These are phyloP conservation scores for Choanephora cucurbitarum DNA, from an alignment of 371 early-diverging fungal species.

Conservation along the genomic window DNA sequence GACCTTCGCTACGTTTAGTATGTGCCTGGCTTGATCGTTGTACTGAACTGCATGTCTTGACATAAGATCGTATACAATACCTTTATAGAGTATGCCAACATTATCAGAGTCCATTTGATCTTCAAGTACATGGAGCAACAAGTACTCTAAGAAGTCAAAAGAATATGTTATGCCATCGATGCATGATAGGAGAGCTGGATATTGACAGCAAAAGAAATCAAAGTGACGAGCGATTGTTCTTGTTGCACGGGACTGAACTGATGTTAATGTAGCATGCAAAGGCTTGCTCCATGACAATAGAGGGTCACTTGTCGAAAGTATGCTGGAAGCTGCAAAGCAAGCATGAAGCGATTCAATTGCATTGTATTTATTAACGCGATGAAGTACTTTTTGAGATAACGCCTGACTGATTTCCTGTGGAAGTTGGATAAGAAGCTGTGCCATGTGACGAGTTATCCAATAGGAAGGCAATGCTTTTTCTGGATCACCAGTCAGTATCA, in stretches of 20 bases:
- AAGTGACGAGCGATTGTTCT: conserved; percentile 35
- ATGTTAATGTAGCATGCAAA: conserved; percentile 27
- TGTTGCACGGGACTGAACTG: conserved; percentile 30
- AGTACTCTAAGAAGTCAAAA: conserved; percentile 38
- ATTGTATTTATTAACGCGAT: conserved; percentile 36
- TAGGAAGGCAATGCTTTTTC: conserved; percentile 27
- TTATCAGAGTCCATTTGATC: conserved; percentile 37
- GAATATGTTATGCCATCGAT: conserved; percentile 49
- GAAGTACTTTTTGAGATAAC: conserved; percentile 25
- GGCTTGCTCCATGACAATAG: conserved; percentile 26
- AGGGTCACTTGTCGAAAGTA: conserved; percentile 22
- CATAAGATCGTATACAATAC: conserved; percentile 44
- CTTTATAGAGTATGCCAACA: conserved; percentile 38
- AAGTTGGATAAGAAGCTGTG: conserved; percentile 18
- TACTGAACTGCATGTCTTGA: conserved; percentile 41
- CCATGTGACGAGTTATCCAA: conserved; percentile 35
- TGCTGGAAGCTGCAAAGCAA: conserved; percentile 27
- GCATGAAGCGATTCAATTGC: conserved; percentile 36
- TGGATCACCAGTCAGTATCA: conserved; percentile 29
- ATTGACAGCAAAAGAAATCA: conserved; percentile 38
- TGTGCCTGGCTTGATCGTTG: conserved; percentile 30
- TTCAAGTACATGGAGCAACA: conserved; percentile 31
- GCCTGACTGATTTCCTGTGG: conserved; percentile 30
- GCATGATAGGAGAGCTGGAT: conserved; percentile 42
- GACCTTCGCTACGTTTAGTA: conserved; percentile 37